Base-by-base conservation (phyloP, 2,329 filamentous ascomycete genomes). In the Akanthomyces muscarius region DNA sequence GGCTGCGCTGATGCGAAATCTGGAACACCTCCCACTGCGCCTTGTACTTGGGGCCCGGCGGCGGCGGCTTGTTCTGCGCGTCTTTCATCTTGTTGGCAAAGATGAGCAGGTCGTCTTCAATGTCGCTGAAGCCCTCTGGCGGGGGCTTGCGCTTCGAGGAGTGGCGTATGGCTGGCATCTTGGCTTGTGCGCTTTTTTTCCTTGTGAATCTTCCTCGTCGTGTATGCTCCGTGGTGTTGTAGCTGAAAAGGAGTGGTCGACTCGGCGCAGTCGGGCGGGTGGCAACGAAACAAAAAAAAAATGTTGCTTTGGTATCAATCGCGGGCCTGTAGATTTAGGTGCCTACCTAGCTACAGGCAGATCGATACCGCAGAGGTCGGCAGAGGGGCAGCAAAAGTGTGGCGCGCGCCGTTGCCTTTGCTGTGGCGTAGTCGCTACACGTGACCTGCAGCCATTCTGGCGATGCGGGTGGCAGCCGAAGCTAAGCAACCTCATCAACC, bases 11-110 rank as follows among this genome's bases (percentile, higher is more conserved):
- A 77, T 99, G 95, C 28, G 89, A 89, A 73, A 99, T 97, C 75
- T 98, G 93, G 73, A 99, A 98, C 68, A 99, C 92, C 65, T 95
- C 94, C 95, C 95, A 99, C 67, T 93, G 86, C 69, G 91, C 91
- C 78, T 98, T 92, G 73, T 97, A 90, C 74, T 93, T 93, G 2
- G 85, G 85, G 0, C 86, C 90, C 83, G 84, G 92, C 84, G 79
- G 91, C 74, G 79, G 91, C 78, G 92, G 89, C 54, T 92, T 89
- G 77, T 96, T 96, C 74, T 97, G 92, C 59, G 95, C 95, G 73
- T 96, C 91, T 77, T 94, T 95, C 90, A 96, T 94, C 81, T 93
- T 92, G 82, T 93, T 94, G 71, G 83, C 81, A 78, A 95, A 95
- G 71, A 93, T 88, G 69, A 95, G 85, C 48, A 95, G 86, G 69